Base-by-base conservation (phyloP, 106 monocot species). In the Triglochin maritima region DNA sequence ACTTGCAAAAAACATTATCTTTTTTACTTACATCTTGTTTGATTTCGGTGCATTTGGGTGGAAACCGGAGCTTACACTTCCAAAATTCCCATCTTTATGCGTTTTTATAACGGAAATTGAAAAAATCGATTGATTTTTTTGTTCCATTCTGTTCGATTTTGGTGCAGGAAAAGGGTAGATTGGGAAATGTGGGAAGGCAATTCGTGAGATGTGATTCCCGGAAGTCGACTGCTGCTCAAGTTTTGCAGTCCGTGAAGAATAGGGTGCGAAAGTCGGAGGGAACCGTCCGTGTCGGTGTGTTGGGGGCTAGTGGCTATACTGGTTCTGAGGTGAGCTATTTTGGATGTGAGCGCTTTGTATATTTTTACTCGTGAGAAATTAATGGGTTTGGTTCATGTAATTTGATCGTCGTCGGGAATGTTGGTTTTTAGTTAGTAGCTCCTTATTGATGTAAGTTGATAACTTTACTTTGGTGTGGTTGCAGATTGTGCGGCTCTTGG, bases 401-500 rank as follows among this genome's bases (percentile, higher is more conserved):
- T 41, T 60, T n/a, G 17, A 13, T 17, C 3, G 3, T 41, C 3
- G 14, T 60, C 0, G 17, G 5, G 0, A 41, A 60, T 56, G 67
- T 9, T 59, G 7, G 2, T 59, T 15, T 15, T 46, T 45, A 15
- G 7, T 69, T 59, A 3, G 46, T 61, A 17, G 17, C 29, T 71
- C 62, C 50, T 9, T 16, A 47, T 71, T 6, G 41, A 16, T 63
- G 53, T 15, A 44, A 58, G 3, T 44, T 54, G 16, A 48, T 12
- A 51, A 9, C 12, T 17, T 74, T 16, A 71, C 71, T 6, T 72
- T 66, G 29, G 29, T 29, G 29, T 29, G 29, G 29, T 59, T 6
- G 48, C 84, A 99, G 92, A 83, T 99, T 57, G 75, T 92, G n/a
- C 75, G 98, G 16, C 84, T 99, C 50, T 73, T 92, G 15, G 81